Percentiles rank a stretch among this genome's conserved stretches.
These are phyloP conservation scores for Chondrus crispus DNA, from an alignment of 23 red algal species.

Conservation along the genomic window DNA sequence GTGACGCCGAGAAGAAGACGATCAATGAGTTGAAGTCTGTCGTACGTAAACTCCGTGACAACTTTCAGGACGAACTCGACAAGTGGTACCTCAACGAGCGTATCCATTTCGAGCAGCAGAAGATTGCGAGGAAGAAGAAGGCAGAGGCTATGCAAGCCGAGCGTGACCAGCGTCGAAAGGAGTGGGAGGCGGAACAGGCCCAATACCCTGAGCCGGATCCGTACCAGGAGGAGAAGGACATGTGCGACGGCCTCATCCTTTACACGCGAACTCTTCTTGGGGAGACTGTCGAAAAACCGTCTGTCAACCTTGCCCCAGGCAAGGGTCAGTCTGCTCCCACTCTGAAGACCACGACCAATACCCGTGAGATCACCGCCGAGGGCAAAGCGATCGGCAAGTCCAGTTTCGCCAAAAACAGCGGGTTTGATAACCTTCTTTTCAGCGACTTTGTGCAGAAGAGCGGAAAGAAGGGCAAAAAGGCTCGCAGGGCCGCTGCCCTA, in stretches of 20 bases:
- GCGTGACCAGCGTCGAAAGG: constrained; percentile 67
- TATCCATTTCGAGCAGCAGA: constrained; percentile 53
- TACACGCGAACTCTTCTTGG: constrained; percentile 49
- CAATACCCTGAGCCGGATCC: constrained; percentile 75
- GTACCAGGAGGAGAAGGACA: constrained; percentile 64
- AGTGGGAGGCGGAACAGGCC: constrained; percentile 72
- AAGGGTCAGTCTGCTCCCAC: background rate
- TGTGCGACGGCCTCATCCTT: constrained; percentile 52
- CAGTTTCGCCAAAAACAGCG: background rate
- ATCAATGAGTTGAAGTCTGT: constrained; percentile 43
- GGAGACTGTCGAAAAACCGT: constrained; percentile 31
- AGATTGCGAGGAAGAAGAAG: constrained; percentile 58
- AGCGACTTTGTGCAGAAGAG: constrained; percentile 44
- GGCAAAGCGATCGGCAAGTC: constrained; percentile 63
- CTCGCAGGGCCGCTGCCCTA: background rate
- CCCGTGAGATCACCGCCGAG: constrained; percentile 39
- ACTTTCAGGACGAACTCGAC: constrained; percentile 48
- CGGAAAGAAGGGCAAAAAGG: constrained; percentile 45
- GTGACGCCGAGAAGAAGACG: constrained; percentile 55
- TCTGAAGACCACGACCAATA: constrained; percentile 23
- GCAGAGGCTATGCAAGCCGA: constrained; percentile 55
- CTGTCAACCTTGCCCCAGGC: constrained; percentile 27
- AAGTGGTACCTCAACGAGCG: constrained; percentile 73
- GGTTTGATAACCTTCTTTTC: constrained; percentile 44
- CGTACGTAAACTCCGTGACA: constrained; percentile 44